Evolutionary conservation across 176 grass and related monocot genomes (phyloP).

Genomic region (Triticum dicoccoides): DNA sequence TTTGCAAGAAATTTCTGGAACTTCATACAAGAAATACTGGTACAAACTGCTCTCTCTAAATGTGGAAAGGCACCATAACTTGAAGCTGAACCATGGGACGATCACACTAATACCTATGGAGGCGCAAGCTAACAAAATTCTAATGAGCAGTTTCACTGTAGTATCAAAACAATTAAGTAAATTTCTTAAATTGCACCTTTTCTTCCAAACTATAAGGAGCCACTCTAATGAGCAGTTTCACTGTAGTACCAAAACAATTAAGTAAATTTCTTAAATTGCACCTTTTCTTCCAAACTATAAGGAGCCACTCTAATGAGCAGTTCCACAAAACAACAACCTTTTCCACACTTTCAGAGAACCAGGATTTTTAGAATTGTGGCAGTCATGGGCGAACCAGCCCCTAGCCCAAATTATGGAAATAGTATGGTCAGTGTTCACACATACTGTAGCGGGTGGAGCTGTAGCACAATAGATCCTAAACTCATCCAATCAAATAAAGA

Average conservation of each 20-base stretch:
- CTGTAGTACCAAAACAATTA: neutral
- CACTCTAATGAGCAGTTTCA: neutral
- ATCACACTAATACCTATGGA: neutral
- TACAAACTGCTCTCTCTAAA: neutral
- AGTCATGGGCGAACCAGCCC: neutral
- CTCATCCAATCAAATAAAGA: neutral
- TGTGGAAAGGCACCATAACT: neutral
- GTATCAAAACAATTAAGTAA: neutral
- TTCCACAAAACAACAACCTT: neutral
- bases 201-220: neutral
- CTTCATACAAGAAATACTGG: neutral
- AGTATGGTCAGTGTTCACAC: neutral
- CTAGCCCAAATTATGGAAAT: neutral
- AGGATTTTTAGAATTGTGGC: neutral
- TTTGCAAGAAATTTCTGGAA: neutral
- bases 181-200: neutral
- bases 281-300: neutral
- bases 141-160: neutral
- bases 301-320: neutral
- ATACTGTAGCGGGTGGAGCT: neutral
- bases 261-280: neutral
- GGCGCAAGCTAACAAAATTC: neutral
- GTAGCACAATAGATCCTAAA: neutral
- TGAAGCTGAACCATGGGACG: neutral
- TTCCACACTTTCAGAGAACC: neutral